phyloP scores from a whole-genome alignment of 2,329 filamentous ascomycete species.

The Dothistroma septosporum region DNA sequence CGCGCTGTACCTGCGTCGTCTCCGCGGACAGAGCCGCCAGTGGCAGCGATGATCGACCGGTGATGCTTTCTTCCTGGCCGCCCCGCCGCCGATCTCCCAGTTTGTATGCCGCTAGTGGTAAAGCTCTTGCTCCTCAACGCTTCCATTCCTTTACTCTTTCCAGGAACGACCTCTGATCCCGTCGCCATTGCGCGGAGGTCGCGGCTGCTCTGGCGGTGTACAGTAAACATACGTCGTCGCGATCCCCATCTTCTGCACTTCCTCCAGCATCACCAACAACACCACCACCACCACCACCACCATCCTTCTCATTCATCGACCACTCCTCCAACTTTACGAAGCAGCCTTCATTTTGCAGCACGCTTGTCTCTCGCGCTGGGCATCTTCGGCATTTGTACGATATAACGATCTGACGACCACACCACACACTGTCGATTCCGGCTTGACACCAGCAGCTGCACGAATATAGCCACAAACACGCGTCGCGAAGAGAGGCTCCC shows the following conservation, averaged over 20 bases:
- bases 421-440: background rate
- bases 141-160: background rate
- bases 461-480: constrained; percentile 7
- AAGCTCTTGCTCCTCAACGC: background rate
- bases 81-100: background rate
- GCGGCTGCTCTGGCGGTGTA: background rate
- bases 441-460: constrained; percentile 4
- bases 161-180: background rate
- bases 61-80: background rate
- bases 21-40: background rate
- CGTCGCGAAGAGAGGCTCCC: constrained; percentile 4
- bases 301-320: background rate
- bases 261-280: constrained; percentile 2
- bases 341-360: constrained; percentile 11
- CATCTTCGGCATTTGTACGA: constrained; percentile 10
- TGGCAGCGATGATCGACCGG: background rate
- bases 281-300: constrained; percentile 1
- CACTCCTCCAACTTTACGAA: constrained; percentile 13
- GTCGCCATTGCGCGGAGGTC: background rate
- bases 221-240: background rate
- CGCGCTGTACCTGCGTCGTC: background rate
- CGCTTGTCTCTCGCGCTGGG: constrained; percentile 12
- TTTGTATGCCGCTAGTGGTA: background rate
- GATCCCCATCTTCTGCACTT: background rate
- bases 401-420: constrained; percentile 13